Conservation (phyloP, 208 protist genomes). For the Trypanosoma scelopori region DNA sequence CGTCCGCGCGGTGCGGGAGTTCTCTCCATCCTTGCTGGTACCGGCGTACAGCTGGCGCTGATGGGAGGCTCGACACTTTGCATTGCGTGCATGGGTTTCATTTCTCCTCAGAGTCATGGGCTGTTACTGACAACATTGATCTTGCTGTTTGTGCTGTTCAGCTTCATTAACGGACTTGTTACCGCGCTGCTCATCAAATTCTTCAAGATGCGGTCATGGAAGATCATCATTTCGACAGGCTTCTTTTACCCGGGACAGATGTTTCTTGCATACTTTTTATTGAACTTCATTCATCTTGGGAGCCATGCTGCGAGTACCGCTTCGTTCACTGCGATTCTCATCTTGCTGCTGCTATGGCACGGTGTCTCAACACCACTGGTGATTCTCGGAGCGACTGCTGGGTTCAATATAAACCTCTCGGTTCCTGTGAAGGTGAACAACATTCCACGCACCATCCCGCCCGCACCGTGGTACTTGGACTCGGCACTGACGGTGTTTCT, state of each 20-base stretch:
- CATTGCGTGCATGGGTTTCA: slow-evolving; percentile 89
- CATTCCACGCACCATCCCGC: slow-evolving; percentile 92
- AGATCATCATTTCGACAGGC: slow-evolving; percentile 52
- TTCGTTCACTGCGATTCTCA: slow-evolving; percentile 29
- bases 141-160: slow-evolving; percentile 53
- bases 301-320: slow-evolving; percentile 34
- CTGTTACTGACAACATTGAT: slow-evolving; percentile 66
- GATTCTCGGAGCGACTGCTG: slow-evolving; percentile 88
- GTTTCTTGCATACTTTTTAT: slow-evolving; percentile 42
- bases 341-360: slow-evolving; percentile 64
- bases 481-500: slow-evolving; percentile 31
- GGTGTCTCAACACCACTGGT: slow-evolving; percentile 92
- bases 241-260: slow-evolving; percentile 52
- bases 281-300: slow-evolving; percentile 59
- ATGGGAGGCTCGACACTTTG: slow-evolving; percentile 66
- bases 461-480: slow-evolving; percentile 77
- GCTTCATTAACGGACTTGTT: slow-evolving; percentile 78
- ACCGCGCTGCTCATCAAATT: slow-evolving; percentile 80
- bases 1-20: slow-evolving; percentile 73
- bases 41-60: slow-evolving; percentile 82
- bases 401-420: slow-evolving; percentile 66
- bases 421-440: slow-evolving; percentile 84
- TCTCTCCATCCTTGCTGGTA: slow-evolving; percentile 86
- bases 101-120: slow-evolving; percentile 90
- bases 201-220: slow-evolving; percentile 78